A percentile compares a stretch with the other conserved stretches of the same genome.
Evolutionary conservation across 345 rosid genomes (phyloP).

Genomic region (Eucalyptus microcorys): DNA sequence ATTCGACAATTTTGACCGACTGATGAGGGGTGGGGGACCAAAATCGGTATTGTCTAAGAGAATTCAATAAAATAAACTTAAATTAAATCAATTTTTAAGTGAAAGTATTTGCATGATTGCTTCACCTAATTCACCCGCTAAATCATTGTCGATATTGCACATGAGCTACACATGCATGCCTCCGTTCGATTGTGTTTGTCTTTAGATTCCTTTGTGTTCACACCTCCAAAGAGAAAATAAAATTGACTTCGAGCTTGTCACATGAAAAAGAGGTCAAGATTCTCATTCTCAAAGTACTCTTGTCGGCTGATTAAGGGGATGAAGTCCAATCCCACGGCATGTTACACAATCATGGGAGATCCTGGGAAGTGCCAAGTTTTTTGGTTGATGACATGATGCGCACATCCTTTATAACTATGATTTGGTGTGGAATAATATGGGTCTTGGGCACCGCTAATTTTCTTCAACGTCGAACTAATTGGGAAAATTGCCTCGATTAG

Average conservation of each 20-base stretch:
- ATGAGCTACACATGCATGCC: background rate
- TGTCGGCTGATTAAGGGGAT: background rate
- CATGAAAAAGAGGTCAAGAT: background rate
- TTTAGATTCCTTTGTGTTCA: background rate
- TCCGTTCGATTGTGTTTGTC: background rate
- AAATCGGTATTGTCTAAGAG: background rate
- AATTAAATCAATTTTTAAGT: background rate
- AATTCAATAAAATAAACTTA: background rate
- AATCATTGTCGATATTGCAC: background rate
- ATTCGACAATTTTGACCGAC: background rate
- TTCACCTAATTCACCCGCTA: background rate
- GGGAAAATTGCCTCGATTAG: background rate
- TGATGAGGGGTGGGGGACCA: background rate
- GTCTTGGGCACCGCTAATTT: background rate
- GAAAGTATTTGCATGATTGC: background rate
- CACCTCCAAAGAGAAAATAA: background rate
- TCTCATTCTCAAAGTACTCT: background rate
- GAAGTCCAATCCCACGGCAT: background rate
- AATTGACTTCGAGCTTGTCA: background rate
- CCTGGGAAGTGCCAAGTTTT: background rate
- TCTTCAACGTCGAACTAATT: rapidly evolving
- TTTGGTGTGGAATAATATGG: background rate
- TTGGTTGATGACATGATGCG: background rate
- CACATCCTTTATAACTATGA: background rate
- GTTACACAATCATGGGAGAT: background rate